Percentiles rank a stretch among this genome's conserved stretches.
Evolutionary conservation across 1,284 basidiomycete genomes (phyloP).

Genomic region (Boletus mariae): DNA sequence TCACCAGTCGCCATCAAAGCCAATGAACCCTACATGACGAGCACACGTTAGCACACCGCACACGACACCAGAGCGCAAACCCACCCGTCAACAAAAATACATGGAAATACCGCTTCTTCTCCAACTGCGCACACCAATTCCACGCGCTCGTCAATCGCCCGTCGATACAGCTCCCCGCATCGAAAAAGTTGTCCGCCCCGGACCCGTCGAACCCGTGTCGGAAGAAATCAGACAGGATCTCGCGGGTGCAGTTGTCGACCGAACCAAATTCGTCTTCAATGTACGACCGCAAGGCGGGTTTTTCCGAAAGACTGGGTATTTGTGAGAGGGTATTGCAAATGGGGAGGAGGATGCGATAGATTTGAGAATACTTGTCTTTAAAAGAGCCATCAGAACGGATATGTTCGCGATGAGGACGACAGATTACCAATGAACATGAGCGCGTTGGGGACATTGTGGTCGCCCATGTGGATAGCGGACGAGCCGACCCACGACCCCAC

Average conservation of each 20-base stretch:
- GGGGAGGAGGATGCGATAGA: constrained; percentile 80
- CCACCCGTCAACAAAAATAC: constrained; percentile 71
- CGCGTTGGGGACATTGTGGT: constrained; percentile 85
- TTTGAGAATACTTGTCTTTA: constrained; percentile 79
- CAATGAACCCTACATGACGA: constrained; percentile 58
- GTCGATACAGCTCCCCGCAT: constrained; percentile 64
- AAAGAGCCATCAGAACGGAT: not conserved
- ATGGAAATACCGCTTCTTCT: constrained; percentile 80
- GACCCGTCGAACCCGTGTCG: constrained; percentile 80
- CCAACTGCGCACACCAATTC: constrained; percentile 80
- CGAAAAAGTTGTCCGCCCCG: constrained; percentile 77
- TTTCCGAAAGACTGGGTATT: constrained; percentile 59
- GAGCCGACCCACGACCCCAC: constrained; percentile 78
- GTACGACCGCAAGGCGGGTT: constrained; percentile 68
- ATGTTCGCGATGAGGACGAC: not conserved
- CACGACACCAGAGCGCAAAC: constrained; percentile 19
- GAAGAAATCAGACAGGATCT: constrained; percentile 79
- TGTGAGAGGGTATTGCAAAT: constrained; percentile 75
- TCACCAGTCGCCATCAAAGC: constrained; percentile 82
- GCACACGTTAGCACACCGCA: not conserved
- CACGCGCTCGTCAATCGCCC: constrained; percentile 75
- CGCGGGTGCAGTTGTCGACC: constrained; percentile 57
- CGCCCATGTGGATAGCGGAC: constrained; percentile 58
- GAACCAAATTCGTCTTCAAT: constrained; percentile 78
- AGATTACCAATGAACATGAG: constrained; percentile 63